Conservation (phyloP, 192 early-diverging fungal genomes). For the Phlyctochytrium planicorne region DNA sequence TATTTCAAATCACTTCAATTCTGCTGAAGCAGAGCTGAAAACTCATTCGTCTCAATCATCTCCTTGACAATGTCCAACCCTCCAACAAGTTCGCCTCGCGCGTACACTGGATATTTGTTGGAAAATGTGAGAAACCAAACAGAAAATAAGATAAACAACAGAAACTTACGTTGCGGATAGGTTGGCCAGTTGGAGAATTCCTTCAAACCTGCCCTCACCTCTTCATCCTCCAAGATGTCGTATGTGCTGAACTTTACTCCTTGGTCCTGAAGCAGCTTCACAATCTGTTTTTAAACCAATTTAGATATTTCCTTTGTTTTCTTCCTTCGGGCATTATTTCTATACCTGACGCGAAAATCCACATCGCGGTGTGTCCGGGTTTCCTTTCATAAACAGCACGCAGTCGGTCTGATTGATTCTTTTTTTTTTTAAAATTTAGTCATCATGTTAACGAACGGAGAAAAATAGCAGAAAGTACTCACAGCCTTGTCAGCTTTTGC, state of each 20-base stretch:
- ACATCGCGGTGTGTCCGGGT: slow-evolving; percentile 80
- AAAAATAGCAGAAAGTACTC: slow-evolving; percentile 12
- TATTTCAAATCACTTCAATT: too few species aligned
- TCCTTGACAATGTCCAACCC: slow-evolving; percentile 95
- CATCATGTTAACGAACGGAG: neutral
- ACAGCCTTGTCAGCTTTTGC: slow-evolving; percentile 40
- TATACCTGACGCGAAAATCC: slow-evolving; percentile 75
- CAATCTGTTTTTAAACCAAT: slow-evolving; percentile 13
- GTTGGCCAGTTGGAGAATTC: slow-evolving; percentile 56
- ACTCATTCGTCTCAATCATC: slow-evolving; percentile 64
- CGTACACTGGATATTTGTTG: slow-evolving; percentile 53
- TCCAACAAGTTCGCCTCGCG: slow-evolving; percentile 88
- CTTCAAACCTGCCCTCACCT: slow-evolving; percentile 57
- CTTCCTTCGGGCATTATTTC: neutral
- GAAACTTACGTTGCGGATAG: slow-evolving; percentile 44
- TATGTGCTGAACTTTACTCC: slow-evolving; percentile 42
- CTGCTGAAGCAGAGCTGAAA: slow-evolving; percentile 13
- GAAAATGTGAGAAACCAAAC: neutral
- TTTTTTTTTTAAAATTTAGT: neutral
- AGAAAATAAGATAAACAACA: neutral
- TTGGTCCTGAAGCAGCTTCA: slow-evolving; percentile 39
- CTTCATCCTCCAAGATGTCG: slow-evolving; percentile 58
- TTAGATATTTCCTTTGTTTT: neutral
- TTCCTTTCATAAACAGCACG: slow-evolving; percentile 91
- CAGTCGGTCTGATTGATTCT: slow-evolving; percentile 43